These are phyloP conservation scores for Musa balbisiana DNA, from an alignment of 202 grass and related monocot genomes.

Conservation along the genomic window DNA sequence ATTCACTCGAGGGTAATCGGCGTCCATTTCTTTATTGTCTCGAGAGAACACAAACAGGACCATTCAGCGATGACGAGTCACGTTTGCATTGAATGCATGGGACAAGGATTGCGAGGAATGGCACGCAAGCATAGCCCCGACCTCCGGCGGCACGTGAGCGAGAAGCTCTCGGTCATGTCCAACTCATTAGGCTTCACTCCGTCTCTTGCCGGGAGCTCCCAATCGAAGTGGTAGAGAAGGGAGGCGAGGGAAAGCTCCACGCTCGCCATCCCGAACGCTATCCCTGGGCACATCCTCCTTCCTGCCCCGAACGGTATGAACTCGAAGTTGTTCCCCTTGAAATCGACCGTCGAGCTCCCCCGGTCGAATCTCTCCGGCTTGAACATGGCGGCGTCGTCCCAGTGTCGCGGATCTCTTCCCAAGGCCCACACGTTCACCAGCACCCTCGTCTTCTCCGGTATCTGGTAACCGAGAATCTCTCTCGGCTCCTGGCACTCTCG, in stretches of 20 bases:
- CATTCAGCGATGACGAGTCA: too few species aligned
- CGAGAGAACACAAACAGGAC: too few species aligned
- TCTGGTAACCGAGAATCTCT: constrained; percentile 2
- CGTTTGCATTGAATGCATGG: too few species aligned
- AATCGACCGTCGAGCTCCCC: neutral
- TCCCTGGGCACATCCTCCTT: constrained; percentile 28
- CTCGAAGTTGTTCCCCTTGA: constrained; percentile 27
- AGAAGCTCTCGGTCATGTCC: constrained; percentile 8
- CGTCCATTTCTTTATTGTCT: too few species aligned
- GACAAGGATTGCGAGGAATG: neutral
- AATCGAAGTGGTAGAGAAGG: constrained; percentile 26
- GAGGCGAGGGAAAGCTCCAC: neutral
- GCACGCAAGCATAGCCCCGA: neutral
- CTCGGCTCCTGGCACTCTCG: neutral
- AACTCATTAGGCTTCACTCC: neutral
- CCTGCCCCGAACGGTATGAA: constrained; percentile 21
- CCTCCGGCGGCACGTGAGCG: neutral
- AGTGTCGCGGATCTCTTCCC: constrained; percentile 8
- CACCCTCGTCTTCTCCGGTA: constrained; percentile 18
- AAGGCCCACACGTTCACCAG: constrained; percentile 22
- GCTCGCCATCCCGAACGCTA: constrained; percentile 7
- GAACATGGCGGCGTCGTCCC: constrained; percentile 16
- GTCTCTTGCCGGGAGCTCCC: neutral
- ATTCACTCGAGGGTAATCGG: too few species aligned
- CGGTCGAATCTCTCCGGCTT: constrained; percentile 21